Conservation (phyloP, 768 basidiomycete species). For the Filobasidium wieringae region DNA sequence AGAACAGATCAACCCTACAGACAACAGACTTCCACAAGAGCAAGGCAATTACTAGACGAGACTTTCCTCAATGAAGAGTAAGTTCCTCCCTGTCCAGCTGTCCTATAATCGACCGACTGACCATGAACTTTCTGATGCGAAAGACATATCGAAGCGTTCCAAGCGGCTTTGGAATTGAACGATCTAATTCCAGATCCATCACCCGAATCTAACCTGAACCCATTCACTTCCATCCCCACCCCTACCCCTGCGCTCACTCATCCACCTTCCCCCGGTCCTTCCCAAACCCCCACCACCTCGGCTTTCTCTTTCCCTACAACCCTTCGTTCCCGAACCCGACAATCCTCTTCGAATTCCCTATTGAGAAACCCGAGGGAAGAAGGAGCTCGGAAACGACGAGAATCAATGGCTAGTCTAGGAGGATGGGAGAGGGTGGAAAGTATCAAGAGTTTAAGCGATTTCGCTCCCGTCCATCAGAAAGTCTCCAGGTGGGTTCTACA, state of each 20-base stretch:
- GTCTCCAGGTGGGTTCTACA: slow-evolving; percentile 53
- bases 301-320: no score
- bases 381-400: slow-evolving; percentile 8
- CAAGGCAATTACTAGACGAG: slow-evolving; percentile 3
- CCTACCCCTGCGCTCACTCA: background rate
- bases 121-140: background rate
- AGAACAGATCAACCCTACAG: background rate
- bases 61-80: slow-evolving; percentile 7
- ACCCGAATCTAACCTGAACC: slow-evolving; percentile 30
- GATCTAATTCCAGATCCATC: slow-evolving; percentile 40
- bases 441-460: slow-evolving; percentile 38
- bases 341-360: background rate
- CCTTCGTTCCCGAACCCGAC: background rate
- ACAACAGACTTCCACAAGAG: background rate
- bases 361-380: slow-evolving; percentile 10
- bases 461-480: slow-evolving; percentile 66
- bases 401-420: background rate
- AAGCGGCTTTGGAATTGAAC: slow-evolving; percentile 56
- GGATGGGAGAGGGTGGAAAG: slow-evolving; percentile 32
- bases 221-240: slow-evolving; percentile 11
- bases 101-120: background rate
- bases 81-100: background rate
- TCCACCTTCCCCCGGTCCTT: background rate
- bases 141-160: slow-evolving; percentile 65
- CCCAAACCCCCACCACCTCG: background rate